Evolutionary conservation across 169 alveolate species (phyloP), one percentile per base, ranked within the genome.

Genomic region (Eimeria sp.): DNA sequence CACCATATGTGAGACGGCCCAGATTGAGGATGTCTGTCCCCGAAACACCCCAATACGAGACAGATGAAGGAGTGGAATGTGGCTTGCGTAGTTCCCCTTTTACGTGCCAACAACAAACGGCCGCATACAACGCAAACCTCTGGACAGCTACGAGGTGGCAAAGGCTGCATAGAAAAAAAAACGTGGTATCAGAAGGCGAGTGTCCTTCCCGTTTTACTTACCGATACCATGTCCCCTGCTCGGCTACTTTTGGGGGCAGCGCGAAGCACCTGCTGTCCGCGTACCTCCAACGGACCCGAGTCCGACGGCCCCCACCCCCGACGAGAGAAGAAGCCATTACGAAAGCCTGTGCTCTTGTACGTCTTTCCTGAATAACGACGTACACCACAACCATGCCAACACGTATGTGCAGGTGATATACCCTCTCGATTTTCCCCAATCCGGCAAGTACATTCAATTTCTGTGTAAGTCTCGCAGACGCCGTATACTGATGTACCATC

Each of bases 341-440:
- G 94, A 34, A 87, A 87, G 5, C 45, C 63, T 11, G 84, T 87
- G 58, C 94, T 87, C 83, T 87, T 87, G 94, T 87, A 87, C 83
- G 94, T 87, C 51, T 87, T 87, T 13, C 94, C 94, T 87, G 94
- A 40, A 65, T 82, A 22, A 47, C 30, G 45, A 6, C 47, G n/a
- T 0, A 6, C 70, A 20, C 43, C 16, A 47, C 43, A 40, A 80
- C 47, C 11, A 47, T 10, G 70, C 70, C 40, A 49, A 25, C 47
- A 14, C 11, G 20, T 0, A n/a, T 45, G 70, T 11, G 43, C 89
- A 80, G 9, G 45, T 49, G 5, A 25, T 47, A 51, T 14, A 43
- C 70, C 13, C 89, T 49, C 70, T 6, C n/a, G n/a, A 45, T n/a
- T 10, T 13, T 20, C 65, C 65, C 5, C n/a, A 0, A 3, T 3